A percentile compares a stretch with the other conserved stretches of the same genome.
Evolutionary conservation across 148 eudicot genomes (phyloP).

Genomic region (Selenicereus undatus): DNA sequence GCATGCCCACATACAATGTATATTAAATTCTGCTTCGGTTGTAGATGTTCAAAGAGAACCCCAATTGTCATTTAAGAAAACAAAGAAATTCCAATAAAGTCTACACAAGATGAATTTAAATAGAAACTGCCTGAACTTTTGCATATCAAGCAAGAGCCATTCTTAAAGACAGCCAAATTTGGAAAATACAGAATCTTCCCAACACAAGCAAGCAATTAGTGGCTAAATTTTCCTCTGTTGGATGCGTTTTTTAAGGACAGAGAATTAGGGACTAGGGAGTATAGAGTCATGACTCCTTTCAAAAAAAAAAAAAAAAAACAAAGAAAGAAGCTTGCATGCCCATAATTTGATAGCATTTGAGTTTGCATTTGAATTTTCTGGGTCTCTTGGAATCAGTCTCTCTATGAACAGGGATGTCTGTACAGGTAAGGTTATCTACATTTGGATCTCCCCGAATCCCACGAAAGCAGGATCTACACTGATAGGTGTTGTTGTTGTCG

Average conservation of each 20-base stretch:
- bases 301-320: neutral
- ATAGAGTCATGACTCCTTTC: conserved; percentile 20
- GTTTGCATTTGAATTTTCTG: no score
- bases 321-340: neutral
- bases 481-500: no score
- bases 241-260: conserved; percentile 7
- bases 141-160: conserved; percentile 13
- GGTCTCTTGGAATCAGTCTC: no score
- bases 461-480: no score
- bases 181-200: conserved; percentile 16
- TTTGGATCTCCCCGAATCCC: no score
- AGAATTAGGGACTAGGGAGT: conserved; percentile 14
- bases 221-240: neutral
- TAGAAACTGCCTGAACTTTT: conserved; percentile 13
- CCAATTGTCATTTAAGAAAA: neutral
- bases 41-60: neutral
- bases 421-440: no score
- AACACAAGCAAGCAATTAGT: conserved; percentile 5
- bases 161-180: neutral
- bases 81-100: neutral
- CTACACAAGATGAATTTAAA: conserved; percentile 28
- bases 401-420: no score
- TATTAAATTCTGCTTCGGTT: neutral
- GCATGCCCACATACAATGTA: neutral
- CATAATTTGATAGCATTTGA: no score